phyloP scores from a whole-genome alignment of 805 yeast species.

The Yamadazyma tumulicola region DNA sequence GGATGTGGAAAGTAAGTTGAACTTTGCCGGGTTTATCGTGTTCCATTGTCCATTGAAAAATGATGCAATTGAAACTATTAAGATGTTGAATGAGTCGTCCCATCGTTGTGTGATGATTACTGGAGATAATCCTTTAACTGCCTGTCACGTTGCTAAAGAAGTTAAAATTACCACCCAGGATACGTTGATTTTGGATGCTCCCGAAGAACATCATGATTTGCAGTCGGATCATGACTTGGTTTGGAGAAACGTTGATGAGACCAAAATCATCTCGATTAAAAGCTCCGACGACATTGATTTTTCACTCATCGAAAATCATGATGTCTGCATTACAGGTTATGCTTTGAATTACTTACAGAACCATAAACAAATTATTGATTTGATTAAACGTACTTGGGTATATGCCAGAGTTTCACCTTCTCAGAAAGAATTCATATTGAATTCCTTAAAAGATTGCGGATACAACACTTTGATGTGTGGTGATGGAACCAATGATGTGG shows the following conservation, averaged over 20 bases:
- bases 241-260: slow-evolving; percentile 84
- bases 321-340: slow-evolving; percentile 90
- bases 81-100: slow-evolving; percentile 90
- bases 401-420: slow-evolving; percentile 96
- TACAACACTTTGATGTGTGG: slow-evolving; percentile 98
- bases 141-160: slow-evolving; percentile 94
- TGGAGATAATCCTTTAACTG: slow-evolving; percentile 98
- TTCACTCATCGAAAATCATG: slow-evolving; percentile 60
- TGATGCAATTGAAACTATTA: slow-evolving; percentile 87
- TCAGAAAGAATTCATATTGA: slow-evolving; percentile 89
- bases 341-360: slow-evolving; percentile 67
- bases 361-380: slow-evolving; percentile 65
- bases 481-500: slow-evolving; percentile 99
- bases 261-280: slow-evolving; percentile 63
- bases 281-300: slow-evolving; percentile 55
- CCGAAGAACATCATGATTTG: slow-evolving; percentile 61
- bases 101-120: slow-evolving; percentile 98
- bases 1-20: slow-evolving; percentile 67
- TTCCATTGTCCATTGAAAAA: slow-evolving; percentile 96
- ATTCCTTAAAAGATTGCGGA: slow-evolving; percentile 79
- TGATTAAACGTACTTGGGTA: slow-evolving; percentile 91
- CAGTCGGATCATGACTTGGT: slow-evolving; percentile 53
- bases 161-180: slow-evolving; percentile 84
- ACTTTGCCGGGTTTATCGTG: slow-evolving; percentile 88
- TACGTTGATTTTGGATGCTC: slow-evolving; percentile 80